A percentile compares a stretch with the other conserved stretches of the same genome.
These are phyloP conservation scores for Orbilia ellipsospora DNA, from an alignment of 2,329 filamentous ascomycete species.

Conservation along the genomic window DNA sequence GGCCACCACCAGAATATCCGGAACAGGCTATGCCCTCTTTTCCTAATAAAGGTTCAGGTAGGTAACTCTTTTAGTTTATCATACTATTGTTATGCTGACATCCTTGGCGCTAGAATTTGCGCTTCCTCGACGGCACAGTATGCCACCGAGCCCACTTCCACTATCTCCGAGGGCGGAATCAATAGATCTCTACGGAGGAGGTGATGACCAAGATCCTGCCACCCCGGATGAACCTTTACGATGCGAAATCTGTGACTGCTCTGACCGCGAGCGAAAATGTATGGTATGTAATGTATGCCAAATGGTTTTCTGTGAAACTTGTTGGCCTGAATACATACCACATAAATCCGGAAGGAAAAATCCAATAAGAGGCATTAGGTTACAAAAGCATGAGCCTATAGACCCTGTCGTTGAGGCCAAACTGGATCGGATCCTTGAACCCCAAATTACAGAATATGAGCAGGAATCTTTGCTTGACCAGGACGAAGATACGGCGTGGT, in stretches of 20 bases:
- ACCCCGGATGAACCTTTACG: not conserved
- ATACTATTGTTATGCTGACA: no score
- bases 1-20: not conserved
- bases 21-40: not conserved
- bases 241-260: not conserved
- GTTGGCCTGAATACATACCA: constrained; percentile 11
- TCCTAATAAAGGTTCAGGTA: no score
- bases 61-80: no score
- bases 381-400: constrained; percentile 53
- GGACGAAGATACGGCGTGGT: constrained; percentile 57
- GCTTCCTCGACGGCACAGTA: no score
- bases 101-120: no score
- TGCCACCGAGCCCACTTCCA: no score
- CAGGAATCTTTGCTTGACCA: constrained; percentile 34
- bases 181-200: not conserved
- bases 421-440: constrained; percentile 53
- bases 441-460: constrained; percentile 31
- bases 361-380: not conserved
- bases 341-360: constrained; percentile 14
- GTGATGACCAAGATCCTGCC: not conserved
- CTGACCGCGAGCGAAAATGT: not conserved
- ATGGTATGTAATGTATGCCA: constrained; percentile 20
- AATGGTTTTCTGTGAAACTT: constrained; percentile 15
- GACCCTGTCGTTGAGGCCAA: constrained; percentile 53
- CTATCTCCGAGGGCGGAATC: no score